Evolutionary conservation across 768 basidiomycete species (phyloP).

Genomic region (Calvatia gigantea): DNA sequence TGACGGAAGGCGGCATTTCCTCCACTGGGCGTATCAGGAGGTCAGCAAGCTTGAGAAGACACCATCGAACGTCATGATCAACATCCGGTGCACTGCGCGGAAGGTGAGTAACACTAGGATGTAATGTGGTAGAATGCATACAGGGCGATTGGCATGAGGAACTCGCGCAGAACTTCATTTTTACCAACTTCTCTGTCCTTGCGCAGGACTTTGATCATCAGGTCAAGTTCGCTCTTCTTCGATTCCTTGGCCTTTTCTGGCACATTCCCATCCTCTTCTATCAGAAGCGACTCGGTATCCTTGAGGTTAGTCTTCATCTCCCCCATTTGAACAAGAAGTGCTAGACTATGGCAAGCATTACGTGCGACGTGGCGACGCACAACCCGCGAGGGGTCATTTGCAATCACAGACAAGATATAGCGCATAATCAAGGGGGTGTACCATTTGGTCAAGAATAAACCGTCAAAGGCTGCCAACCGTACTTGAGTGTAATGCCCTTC

Average conservation of each 20-base stretch:
- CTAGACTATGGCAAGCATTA: conserved; percentile 81
- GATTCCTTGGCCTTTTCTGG: conserved; percentile 69
- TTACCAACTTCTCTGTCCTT: conserved; percentile 85
- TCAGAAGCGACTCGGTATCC: conserved; percentile 73
- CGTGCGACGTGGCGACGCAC: conserved; percentile 87
- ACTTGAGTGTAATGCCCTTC: conserved; percentile 94
- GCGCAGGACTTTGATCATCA: conserved; percentile 81
- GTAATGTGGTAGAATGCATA: conserved; percentile 35
- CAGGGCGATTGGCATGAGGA: conserved; percentile 80
- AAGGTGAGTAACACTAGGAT: conserved; percentile 14
- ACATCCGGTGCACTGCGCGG: conserved; percentile 59
- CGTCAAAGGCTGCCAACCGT: conserved; percentile 91
- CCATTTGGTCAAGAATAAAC: conserved; percentile 88
- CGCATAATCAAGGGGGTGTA: conserved; percentile 79
- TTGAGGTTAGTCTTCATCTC: conserved; percentile 79
- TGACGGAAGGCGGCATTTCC: conserved; percentile 84
- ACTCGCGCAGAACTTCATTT: conserved; percentile 74
- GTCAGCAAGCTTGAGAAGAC: conserved; percentile 87
- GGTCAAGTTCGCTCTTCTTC: conserved; percentile 80
- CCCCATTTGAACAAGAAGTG: conserved; percentile 83
- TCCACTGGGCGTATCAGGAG: conserved; percentile 78
- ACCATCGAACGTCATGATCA: conserved; percentile 90
- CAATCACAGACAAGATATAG: conserved; percentile 85
- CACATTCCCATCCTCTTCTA: conserved; percentile 81
- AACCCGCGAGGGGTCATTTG: conserved; percentile 76